Evolutionary conservation across 805 yeast genomes (phyloP).

Genomic region (Barnettozyma populi): DNA sequence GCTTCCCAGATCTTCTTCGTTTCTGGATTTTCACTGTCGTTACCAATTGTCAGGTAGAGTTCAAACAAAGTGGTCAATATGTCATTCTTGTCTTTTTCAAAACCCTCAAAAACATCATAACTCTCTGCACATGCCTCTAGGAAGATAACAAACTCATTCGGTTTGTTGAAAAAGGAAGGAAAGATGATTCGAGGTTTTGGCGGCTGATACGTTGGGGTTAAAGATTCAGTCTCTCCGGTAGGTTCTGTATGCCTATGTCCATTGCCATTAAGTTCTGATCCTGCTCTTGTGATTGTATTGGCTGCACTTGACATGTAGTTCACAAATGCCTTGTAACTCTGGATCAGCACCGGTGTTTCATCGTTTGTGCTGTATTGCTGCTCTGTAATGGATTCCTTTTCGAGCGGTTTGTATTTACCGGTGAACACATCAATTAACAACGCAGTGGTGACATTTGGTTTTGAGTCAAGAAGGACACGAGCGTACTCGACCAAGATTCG

Average conservation of each 20-base stretch:
- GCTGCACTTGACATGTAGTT: conserved; percentile 41
- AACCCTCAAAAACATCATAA: conserved; percentile 71
- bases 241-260: neutral
- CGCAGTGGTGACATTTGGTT: conserved; percentile 79
- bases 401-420: conserved; percentile 60
- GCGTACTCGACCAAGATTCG: conserved; percentile 65
- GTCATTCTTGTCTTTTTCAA: conserved; percentile 60
- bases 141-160: conserved; percentile 84
- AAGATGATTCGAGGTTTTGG: conserved; percentile 87
- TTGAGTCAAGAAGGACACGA: conserved; percentile 52
- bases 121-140: conserved; percentile 85
- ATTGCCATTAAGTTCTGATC: conserved; percentile 6
- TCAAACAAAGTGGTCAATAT: conserved; percentile 77
- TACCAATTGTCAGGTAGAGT: conserved; percentile 62
- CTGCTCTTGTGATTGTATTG: conserved; percentile 19
- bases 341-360: conserved; percentile 28
- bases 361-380: conserved; percentile 14
- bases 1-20: conserved; percentile 48
- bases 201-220: conserved; percentile 71
- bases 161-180: conserved; percentile 79
- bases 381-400: conserved; percentile 9
- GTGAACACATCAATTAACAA: conserved; percentile 84
- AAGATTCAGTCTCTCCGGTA: neutral
- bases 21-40: conserved; percentile 30
- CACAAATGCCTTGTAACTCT: conserved; percentile 54